A percentile compares a stretch with the other conserved stretches of the same genome.
These are phyloP conservation scores for Talaromyces ruber DNA, from an alignment of 495 filamentous ascomycete species.

Conservation along the genomic window DNA sequence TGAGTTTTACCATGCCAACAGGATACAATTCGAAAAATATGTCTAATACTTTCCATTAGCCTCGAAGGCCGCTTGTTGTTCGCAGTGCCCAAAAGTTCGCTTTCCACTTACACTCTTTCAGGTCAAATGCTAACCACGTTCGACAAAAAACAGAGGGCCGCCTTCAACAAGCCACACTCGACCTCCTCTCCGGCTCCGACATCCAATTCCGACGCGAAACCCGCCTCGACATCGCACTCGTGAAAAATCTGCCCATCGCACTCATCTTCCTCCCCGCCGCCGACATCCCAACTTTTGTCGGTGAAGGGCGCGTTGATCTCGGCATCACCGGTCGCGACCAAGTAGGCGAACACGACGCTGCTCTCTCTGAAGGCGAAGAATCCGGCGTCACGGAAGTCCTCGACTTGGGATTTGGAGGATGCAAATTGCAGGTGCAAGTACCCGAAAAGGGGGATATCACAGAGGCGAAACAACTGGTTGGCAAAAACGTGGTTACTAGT, in stretches of 20 bases:
- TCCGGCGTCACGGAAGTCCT: constrained; percentile 74
- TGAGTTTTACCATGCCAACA: constrained; percentile 33
- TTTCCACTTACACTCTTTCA: constrained; percentile 12
- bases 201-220: constrained; percentile 92
- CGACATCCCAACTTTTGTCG: constrained; percentile 95
- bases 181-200: constrained; percentile 85
- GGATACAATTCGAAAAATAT: constrained; percentile 10
- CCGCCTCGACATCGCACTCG: constrained; percentile 91
- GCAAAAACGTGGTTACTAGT: constrained; percentile 93
- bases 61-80: constrained; percentile 91
- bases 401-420: constrained; percentile 83
- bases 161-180: constrained; percentile 73
- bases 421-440: constrained; percentile 92
- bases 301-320: constrained; percentile 85
- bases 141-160: constrained; percentile 65
- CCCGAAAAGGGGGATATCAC: constrained; percentile 72
- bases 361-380: constrained; percentile 42
- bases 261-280: constrained; percentile 95
- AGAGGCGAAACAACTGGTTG: constrained; percentile 67
- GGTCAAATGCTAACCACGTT: constrained; percentile 3
- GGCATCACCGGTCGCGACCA: constrained; percentile 94
- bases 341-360: constrained; percentile 81
- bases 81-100: constrained; percentile 92
- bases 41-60: constrained; percentile 14
- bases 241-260: constrained; percentile 89